Base-by-base conservation (phyloP, 2,329 filamentous ascomycete species). In the Leptoxyphium fumago region DNA sequence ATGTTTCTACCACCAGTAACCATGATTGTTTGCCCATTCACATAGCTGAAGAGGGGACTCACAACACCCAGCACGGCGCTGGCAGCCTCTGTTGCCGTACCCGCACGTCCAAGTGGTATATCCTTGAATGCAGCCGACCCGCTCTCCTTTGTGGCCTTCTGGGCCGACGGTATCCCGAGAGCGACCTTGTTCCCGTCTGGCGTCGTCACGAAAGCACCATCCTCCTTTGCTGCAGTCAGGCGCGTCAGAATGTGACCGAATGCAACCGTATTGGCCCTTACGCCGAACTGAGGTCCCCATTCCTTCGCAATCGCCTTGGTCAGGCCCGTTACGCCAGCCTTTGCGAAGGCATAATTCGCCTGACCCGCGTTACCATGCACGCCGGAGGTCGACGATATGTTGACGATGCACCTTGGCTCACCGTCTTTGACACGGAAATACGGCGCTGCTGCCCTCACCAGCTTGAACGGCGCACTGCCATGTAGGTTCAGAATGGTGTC, bases 261-360 rank as follows among this genome's bases (percentile, higher is more conserved):
- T 4, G 85, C 85, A 42, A 94, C 71, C 2, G 84, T 86, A 63
- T 94, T 94, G 36, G 80, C 75, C 46, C 86, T 72, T 5, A 94
- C 86, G 42, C 85, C 86, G 55, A 88, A 94, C 32, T 71, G 64
- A 0, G 84, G 85, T 1, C 86, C 86, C 87, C 86, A 94, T 68
- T 94, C 71, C 67, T 94, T 93, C 2, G 86, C 85, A 58, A 94
- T 85, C 1, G 85, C 87, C 69, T 91, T 93, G 46, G 82, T 88
- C 46, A 94, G 72, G 5, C 87, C 87, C 10, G 76, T 76, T 11
- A 94, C 77, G 39, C 84, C 87, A 2, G 86, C 83, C 69, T 94
- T 94, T 43, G 84, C 87, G 40, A 88, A 69, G 30, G 82, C 75
- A 64, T 94, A 94, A 71, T 94, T 94, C 54, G 82, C 77, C 70